phyloP scores from a whole-genome alignment of 495 filamentous ascomycete genomes.

The Chaetomium cochliodes region DNA sequence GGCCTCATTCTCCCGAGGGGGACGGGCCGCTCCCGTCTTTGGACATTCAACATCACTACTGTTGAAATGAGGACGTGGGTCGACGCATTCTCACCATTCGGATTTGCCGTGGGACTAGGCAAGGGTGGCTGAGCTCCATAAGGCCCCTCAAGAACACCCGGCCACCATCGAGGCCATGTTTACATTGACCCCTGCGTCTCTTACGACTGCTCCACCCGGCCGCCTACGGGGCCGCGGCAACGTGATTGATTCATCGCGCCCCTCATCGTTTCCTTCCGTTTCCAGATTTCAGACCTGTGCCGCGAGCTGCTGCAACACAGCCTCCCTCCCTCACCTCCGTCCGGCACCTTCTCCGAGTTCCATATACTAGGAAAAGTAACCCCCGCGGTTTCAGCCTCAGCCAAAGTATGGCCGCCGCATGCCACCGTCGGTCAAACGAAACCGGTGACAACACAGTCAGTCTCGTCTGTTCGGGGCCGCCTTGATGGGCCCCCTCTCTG shows the following conservation, averaged over 20 bases:
- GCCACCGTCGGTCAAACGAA: neutral
- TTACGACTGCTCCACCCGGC: constrained; percentile 15
- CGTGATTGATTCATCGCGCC: constrained; percentile 28
- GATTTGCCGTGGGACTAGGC: neutral
- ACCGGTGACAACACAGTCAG: neutral
- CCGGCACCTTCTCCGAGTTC: neutral
- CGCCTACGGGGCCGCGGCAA: constrained; percentile 18
- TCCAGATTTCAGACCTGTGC: constrained; percentile 30
- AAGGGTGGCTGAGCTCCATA: constrained; percentile 21
- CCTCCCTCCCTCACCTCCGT: neutral
- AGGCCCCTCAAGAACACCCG: constrained; percentile 18
- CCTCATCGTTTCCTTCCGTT: constrained; percentile 15
- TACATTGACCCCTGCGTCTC: constrained; percentile 17
- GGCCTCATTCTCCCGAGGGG: constrained; percentile 14
- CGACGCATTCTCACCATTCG: neutral
- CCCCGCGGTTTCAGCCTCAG: neutral
- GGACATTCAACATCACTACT: constrained; percentile 4
- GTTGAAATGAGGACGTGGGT: neutral
- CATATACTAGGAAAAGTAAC: neutral
- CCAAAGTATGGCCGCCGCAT: constrained; percentile 6
- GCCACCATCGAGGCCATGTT: constrained; percentile 17
- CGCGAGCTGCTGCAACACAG: constrained; percentile 4
- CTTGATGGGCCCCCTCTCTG: constrained; percentile 15
- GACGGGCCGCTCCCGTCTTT: constrained; percentile 34
- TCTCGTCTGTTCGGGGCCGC: constrained; percentile 10